Base-by-base conservation (phyloP, 2,329 filamentous ascomycete species). In the Endoconidiophora laricicola region DNA sequence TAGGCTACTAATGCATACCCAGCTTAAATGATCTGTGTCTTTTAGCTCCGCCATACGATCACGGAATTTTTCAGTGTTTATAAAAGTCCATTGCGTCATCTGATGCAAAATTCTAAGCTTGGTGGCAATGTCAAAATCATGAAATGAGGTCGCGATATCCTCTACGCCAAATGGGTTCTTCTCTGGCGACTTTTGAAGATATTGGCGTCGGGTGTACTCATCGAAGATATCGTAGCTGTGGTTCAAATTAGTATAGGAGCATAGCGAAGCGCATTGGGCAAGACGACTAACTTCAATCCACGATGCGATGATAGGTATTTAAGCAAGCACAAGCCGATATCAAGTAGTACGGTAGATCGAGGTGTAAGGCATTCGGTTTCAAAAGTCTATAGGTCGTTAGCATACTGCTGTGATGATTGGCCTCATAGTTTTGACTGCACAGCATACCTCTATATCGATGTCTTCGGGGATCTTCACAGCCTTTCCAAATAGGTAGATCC, bases 301-400 rank as follows among this genome's bases (percentile, higher is more conserved):
- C 88, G 82, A 68, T 95, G 87, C 54, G 88, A 94, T 29, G 91
- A 95, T 46, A 95, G 81, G 61, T 83, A 87, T 72, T 95, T 95
- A 53, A 96, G 77, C 18, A 96, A 71, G 49, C 83, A 79, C 43
- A 98, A 73, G 36, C 86, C 90, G 58, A 96, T 86, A 50, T 90
- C 78, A 54, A 82, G 70, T 16, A 98, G 72, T 56, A 81, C 74
- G 42, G 78, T 74, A 1, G 88, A 93, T 29, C 78, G 71, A 16
- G 82, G 81, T 61, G 85, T 88, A 33, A 96, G 69, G 61, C 87
- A 94, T 68, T 94, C 88, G 44, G 74, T 74, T 68, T 96, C 91
- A 38, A 96, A 71, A 55, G 90, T 83, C 91, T 96, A 46, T 4
- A 46, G 18, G 22, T 20, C 14, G 37, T 46, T 22, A 44, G 23